These are phyloP conservation scores for Conticribra guillardii DNA, from an alignment of 108 stramenopile genomes.

Conservation along the genomic window DNA sequence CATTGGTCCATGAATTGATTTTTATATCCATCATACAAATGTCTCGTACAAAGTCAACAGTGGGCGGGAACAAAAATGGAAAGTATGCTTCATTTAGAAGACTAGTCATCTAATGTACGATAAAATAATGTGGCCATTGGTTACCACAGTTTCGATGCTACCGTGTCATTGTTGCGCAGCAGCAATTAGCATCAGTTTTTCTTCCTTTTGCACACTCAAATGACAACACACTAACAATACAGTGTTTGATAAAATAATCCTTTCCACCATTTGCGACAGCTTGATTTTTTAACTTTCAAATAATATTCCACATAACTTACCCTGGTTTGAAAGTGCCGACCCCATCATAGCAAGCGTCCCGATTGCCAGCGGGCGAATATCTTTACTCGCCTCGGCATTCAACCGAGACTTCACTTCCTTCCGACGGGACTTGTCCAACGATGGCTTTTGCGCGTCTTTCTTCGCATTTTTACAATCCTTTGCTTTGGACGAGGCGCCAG, in stretches of 20 bases:
- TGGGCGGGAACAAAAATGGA: neutral
- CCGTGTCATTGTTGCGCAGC: no score
- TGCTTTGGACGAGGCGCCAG: neutral
- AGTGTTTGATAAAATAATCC: no score
- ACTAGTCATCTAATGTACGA: neutral
- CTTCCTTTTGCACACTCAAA: no score
- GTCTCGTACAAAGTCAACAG: neutral
- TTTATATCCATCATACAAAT: neutral
- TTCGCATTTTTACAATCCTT: neutral
- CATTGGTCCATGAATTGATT: neutral
- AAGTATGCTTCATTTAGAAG: neutral
- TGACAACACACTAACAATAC: no score
- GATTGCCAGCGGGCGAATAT: slow-evolving; percentile 61
- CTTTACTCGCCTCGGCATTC: slow-evolving; percentile 50
- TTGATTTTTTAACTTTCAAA: no score
- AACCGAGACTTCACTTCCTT: slow-evolving; percentile 48
- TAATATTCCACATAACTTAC: no score
- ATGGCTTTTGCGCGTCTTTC: slow-evolving; percentile 22
- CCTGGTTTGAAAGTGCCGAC: slow-evolving; percentile 77
- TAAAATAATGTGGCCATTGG: neutral
- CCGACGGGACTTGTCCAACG: slow-evolving; percentile 42
- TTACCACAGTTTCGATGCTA: neutral
- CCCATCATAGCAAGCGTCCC: slow-evolving; percentile 78
- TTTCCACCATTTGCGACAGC: no score
- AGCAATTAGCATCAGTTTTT: no score